Percentiles rank a stretch among this genome's conserved stretches.
These are phyloP conservation scores for Metschnikowia similis DNA, from an alignment of 805 yeast genomes.

Conservation along the genomic window DNA sequence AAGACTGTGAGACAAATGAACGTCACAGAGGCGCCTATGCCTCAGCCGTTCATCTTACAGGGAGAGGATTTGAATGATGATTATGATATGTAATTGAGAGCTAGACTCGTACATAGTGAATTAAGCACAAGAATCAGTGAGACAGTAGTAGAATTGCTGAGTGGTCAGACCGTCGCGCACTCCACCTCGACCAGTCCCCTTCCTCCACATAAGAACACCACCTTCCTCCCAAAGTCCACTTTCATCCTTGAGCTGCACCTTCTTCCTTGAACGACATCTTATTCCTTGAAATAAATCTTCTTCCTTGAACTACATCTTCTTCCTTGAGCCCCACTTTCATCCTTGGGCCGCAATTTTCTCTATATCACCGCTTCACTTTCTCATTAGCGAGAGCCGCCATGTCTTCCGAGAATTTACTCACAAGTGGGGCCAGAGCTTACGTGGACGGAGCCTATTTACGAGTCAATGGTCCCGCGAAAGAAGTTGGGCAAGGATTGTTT, in stretches of 20 bases:
- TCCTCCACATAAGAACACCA: no score
- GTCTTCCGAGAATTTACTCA: constrained; percentile 1
- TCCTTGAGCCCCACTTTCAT: no score
- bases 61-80: constrained; percentile 49
- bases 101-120: constrained; percentile 5
- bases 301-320: no score
- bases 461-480: not conserved
- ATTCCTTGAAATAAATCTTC: not conserved
- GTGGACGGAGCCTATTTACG: not conserved
- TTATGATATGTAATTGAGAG: constrained; percentile 5
- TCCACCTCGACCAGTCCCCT: no score
- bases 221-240: no score
- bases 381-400: not conserved
- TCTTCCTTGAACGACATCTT: not conserved
- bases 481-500: not conserved
- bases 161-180: no score
- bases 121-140: not conserved
- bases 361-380: not conserved
- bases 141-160: not conserved
- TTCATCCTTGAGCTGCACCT: no score
- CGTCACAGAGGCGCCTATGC: constrained; percentile 69
- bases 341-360: no score
- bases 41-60: constrained; percentile 63
- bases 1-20: constrained; percentile 80
- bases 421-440: not conserved